Evolutionary conservation across 2,329 filamentous ascomycete species (phyloP).

Genomic region (Pseudocercospora cruenta): DNA sequence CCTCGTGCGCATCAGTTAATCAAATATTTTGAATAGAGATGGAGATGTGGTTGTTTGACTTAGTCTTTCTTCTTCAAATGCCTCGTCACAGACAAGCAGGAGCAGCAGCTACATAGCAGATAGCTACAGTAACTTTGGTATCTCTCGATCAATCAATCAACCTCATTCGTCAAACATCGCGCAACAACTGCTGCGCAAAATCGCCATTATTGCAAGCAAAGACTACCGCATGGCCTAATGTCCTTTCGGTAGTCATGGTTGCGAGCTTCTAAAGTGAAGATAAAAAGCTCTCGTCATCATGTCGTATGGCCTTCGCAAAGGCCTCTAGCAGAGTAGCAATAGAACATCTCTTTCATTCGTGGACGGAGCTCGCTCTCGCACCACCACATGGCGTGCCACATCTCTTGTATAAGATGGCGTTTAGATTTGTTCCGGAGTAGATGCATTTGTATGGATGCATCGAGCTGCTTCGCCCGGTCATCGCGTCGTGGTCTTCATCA

Average conservation of each 20-base stretch:
- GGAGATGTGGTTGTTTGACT: not conserved
- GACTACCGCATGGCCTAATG: not conserved
- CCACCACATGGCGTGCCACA: not conserved
- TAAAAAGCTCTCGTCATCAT: not conserved
- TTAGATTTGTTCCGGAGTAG: not conserved
- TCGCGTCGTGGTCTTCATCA: not conserved
- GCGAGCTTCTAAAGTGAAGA: not conserved
- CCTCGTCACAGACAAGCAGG: not conserved
- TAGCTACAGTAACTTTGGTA: conserved; percentile 3
- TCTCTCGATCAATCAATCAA: not conserved
- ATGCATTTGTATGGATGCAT: not conserved
- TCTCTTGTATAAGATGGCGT: not conserved
- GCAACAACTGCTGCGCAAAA: not conserved
- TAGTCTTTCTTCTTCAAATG: not conserved
- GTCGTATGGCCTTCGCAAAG: conserved; percentile 5
- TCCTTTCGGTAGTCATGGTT: not conserved
- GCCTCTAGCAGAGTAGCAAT: conserved; percentile 1
- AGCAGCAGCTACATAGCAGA: not conserved
- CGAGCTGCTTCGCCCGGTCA: not conserved
- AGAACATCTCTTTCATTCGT: not conserved
- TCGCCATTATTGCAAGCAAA: not conserved
- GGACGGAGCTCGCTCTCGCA: not conserved
- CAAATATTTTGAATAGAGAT: not conserved
- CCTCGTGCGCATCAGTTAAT: too few relatives aligned
- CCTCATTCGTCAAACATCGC: not conserved